A percentile compares a stretch with the other conserved stretches of the same genome.
Evolutionary conservation across 78 protist species (phyloP).

Genomic region (slime mould (Dictyostelium discoideum)): dicty_2.7 NC_007088.5:4233501-4234000

Average conservation of each 20-base stretch:
- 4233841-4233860: neutral
- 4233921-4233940: neutral
- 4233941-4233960: slow-evolving; percentile 51
- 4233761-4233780: slow-evolving; percentile 13
- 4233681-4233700: neutral
- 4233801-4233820: slow-evolving; percentile 17
- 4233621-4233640: slow-evolving; percentile 2
- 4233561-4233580: slow-evolving; percentile 25
- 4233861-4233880: slow-evolving; percentile 51
- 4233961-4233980: slow-evolving; percentile 15
- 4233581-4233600: slow-evolving; percentile 9
- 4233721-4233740: slow-evolving; percentile 18
- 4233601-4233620: neutral
- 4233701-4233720: neutral
- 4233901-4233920: slow-evolving; percentile 55
- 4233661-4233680: slow-evolving; percentile 16
- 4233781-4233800: slow-evolving; percentile 66
- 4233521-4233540: neutral
- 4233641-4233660: neutral
- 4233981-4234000: slow-evolving; percentile 30
- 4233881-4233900: slow-evolving; percentile 50
- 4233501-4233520: slow-evolving; percentile 2
- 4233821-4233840: slow-evolving; percentile 13
- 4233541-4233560: neutral
- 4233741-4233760: slow-evolving; percentile 37